A percentile compares a stretch with the other conserved stretches of the same genome.
Conservation (phyloP, 164 flowering plant genomes). For the Pachysandra terminalis region DNA sequence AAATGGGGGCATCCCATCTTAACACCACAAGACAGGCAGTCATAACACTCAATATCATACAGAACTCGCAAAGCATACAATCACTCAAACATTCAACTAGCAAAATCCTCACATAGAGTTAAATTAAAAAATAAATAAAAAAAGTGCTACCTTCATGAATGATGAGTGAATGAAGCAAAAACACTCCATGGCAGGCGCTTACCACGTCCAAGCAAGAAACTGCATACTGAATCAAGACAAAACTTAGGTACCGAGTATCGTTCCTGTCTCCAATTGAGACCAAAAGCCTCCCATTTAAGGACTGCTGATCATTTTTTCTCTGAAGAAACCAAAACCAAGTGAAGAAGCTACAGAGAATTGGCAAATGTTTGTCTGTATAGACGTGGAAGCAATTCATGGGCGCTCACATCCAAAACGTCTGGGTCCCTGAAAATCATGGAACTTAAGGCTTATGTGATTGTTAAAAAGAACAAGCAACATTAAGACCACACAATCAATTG, state of each 20-base stretch:
- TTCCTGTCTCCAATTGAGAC: neutral
- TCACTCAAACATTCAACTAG: neutral
- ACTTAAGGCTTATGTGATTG: neutral
- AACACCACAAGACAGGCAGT: neutral
- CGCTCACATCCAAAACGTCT: slow-evolving; percentile 56
- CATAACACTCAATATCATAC: neutral
- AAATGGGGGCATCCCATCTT: neutral
- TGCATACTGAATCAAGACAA: neutral
- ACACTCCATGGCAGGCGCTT: neutral
- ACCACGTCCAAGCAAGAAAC: slow-evolving; percentile 11
- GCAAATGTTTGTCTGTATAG: slow-evolving; percentile 44
- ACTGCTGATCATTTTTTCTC: neutral
- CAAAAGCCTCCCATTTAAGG: neutral
- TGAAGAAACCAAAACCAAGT: neutral
- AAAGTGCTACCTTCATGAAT: neutral
- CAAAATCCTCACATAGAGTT: neutral
- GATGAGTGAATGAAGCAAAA: neutral
- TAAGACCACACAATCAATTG: neutral
- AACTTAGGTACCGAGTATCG: neutral
- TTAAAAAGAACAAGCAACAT: neutral
- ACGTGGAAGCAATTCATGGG: slow-evolving; percentile 79
- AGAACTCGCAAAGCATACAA: neutral
- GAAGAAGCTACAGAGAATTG: slow-evolving; percentile 11
- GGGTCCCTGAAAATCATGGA: slow-evolving; percentile 60
- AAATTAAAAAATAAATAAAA: neutral